Conservation (phyloP, 2,329 filamentous ascomycete genomes). For the Paecilomyces variotii region DNA sequence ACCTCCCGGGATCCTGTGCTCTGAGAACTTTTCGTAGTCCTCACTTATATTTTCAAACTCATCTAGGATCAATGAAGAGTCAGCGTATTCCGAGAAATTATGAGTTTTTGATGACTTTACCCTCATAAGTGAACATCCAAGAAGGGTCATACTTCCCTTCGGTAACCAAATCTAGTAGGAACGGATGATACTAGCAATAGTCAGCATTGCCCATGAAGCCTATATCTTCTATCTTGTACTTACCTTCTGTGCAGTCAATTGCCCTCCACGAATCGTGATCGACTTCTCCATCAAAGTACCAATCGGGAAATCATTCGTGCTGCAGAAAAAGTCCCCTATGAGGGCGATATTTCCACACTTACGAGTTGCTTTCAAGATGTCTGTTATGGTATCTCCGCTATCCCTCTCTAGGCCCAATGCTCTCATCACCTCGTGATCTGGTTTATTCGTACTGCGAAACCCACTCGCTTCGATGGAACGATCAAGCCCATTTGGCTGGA, state of each 20-base stretch:
- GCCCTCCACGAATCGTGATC: constrained; percentile 23
- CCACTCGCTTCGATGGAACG: constrained; percentile 23
- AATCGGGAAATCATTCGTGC: constrained; percentile 21
- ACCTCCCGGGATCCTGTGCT: constrained; percentile 21
- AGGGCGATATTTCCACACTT: constrained; percentile 23
- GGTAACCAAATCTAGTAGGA: constrained; percentile 18
- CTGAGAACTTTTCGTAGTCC: constrained; percentile 13
- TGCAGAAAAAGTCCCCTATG: constrained; percentile 22
- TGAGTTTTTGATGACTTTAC: constrained; percentile 3
- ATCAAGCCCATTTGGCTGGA: constrained; percentile 22
- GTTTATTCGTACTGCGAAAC: constrained; percentile 15
- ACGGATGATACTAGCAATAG: constrained; percentile 20
- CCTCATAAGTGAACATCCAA: constrained; percentile 21
- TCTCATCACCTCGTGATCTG: constrained; percentile 15
- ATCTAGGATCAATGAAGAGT: constrained; percentile 7
- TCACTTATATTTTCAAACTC: constrained; percentile 23
- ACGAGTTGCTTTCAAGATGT: constrained; percentile 19
- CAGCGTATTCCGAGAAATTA: not conserved
- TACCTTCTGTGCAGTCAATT: constrained; percentile 17
- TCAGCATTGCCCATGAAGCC: not conserved
- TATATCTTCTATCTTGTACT: not conserved
- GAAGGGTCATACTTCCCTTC: constrained; percentile 20
- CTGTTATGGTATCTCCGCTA: constrained; percentile 19
- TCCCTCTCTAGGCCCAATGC: constrained; percentile 17
- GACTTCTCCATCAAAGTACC: constrained; percentile 26